phyloP scores from a whole-genome alignment of 164 flowering plant genomes.

The Vitis riparia region DNA sequence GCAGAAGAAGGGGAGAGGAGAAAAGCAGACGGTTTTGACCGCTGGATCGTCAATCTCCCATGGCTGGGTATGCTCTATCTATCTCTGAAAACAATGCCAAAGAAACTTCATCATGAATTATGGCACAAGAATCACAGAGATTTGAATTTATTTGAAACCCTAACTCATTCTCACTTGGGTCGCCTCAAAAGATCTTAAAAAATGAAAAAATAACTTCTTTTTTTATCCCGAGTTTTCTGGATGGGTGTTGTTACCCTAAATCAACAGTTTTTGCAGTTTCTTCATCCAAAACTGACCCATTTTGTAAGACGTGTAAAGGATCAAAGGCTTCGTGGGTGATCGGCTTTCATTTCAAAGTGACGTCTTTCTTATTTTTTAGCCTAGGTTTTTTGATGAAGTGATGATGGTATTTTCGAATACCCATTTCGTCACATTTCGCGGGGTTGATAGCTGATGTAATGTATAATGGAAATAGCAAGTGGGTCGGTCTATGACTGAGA shows the following conservation, averaged over 20 bases:
- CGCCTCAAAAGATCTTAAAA: background rate
- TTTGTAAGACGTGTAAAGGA: background rate
- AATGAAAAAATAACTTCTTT: too few relatives aligned
- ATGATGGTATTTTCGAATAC: background rate
- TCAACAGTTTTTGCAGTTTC: background rate
- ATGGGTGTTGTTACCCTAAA: background rate
- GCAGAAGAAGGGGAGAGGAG: background rate
- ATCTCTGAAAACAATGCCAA: background rate
- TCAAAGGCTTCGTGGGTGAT: background rate
- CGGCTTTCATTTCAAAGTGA: background rate
- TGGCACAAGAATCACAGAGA: too few relatives aligned
- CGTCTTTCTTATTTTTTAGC: too few relatives aligned
- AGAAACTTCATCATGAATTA: background rate
- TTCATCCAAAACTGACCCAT: background rate
- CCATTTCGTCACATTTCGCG: background rate
- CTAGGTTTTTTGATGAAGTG: background rate
- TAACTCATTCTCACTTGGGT: background rate
- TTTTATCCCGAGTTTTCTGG: background rate
- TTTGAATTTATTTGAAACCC: background rate
- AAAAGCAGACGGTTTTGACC: background rate
- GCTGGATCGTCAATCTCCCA: slow-evolving; percentile 5
- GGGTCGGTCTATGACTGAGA: background rate
- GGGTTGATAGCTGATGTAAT: background rate
- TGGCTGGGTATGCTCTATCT: slow-evolving; percentile 11
- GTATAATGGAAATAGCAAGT: background rate